Base-by-base conservation (phyloP, 768 basidiomycete species). In the Serendipita vermifera region DNA sequence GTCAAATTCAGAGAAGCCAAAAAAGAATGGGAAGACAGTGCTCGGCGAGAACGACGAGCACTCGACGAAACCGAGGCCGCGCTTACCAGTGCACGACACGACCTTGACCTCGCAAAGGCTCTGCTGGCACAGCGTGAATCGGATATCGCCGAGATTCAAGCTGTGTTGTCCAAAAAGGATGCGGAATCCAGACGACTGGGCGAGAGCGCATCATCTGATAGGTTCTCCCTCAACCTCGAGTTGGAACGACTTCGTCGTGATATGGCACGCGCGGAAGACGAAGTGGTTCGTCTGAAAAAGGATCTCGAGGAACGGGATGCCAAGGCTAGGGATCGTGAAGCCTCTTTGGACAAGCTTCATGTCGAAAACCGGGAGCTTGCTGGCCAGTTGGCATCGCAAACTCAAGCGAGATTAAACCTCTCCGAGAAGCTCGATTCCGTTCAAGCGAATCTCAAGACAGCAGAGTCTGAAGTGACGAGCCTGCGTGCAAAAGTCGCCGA, bases 201-300 rank as follows among this genome's bases (percentile, higher is more conserved):
- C 20, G 89, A 94, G 69, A 80, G 82, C 11, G 85, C 86, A 63
- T 84, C 85, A 0, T 83, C 82, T 2, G 85, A 90, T 22, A 75
- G 81, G 39, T 88, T 90, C 71, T 87, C 87, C 0, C 70, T 97
- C 31, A 88, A 96, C 66, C 77, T 97, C 17, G 93, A 99, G 67
- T 74, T 87, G 1, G 94, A 97, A 60, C 72, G 90, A 2, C 70
- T 92, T 48, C 83, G 83, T 66, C 77, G 92, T 27, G 94, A 99
- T 64, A 63, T 96, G 36, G 82, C 83, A 60, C 73, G 86, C 2
- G 73, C 84, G 1, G 87, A 94, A 63, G 82, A 84, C 59, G 89
- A 94, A 55, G 72, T 94, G 3, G 68, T 76, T 20, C 78, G 85
- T 32, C 77, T 83, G 3, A 73, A 83, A 55, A 75, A 78, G 58